Conservation (phyloP, 768 basidiomycete species). For the Lyophyllum atratum region DNA sequence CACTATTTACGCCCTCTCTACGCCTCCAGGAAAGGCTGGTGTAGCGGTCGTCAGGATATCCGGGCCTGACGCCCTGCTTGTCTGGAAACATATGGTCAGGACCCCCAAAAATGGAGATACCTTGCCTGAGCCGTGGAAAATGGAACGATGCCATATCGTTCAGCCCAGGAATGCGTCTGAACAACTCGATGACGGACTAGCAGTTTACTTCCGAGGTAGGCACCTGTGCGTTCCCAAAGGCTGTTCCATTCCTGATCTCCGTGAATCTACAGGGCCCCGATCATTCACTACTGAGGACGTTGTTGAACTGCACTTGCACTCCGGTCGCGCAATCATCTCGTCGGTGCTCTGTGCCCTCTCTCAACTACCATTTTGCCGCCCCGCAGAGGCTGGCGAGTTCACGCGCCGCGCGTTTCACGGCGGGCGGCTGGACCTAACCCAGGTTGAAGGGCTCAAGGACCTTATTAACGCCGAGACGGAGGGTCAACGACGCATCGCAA, state of each 20-base stretch:
- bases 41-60: slow-evolving; percentile 83
- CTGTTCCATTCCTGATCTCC: neutral
- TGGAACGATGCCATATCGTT: slow-evolving; percentile 70
- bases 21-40: slow-evolving; percentile 84
- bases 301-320: slow-evolving; percentile 86
- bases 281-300: slow-evolving; percentile 86
- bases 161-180: slow-evolving; percentile 57
- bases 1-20: slow-evolving; percentile 89
- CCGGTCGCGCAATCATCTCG: slow-evolving; percentile 77
- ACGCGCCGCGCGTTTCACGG: slow-evolving; percentile 81
- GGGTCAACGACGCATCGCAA: slow-evolving; percentile 71
- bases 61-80: slow-evolving; percentile 67
- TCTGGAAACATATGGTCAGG: slow-evolving; percentile 61
- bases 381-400: slow-evolving; percentile 88
- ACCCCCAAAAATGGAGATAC: slow-evolving; percentile 10
- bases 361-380: slow-evolving; percentile 62
- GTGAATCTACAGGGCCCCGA: slow-evolving; percentile 52
- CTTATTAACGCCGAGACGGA: slow-evolving; percentile 90
- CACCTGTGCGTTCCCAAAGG: neutral
- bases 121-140: slow-evolving; percentile 60
- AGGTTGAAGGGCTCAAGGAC: slow-evolving; percentile 87
- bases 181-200: slow-evolving; percentile 76
- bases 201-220: slow-evolving; percentile 80
- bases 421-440: slow-evolving; percentile 83
- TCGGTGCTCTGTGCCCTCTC: slow-evolving; percentile 69